Conservation (phyloP, 768 basidiomycete species). For the Strobilomyces confusus region DNA sequence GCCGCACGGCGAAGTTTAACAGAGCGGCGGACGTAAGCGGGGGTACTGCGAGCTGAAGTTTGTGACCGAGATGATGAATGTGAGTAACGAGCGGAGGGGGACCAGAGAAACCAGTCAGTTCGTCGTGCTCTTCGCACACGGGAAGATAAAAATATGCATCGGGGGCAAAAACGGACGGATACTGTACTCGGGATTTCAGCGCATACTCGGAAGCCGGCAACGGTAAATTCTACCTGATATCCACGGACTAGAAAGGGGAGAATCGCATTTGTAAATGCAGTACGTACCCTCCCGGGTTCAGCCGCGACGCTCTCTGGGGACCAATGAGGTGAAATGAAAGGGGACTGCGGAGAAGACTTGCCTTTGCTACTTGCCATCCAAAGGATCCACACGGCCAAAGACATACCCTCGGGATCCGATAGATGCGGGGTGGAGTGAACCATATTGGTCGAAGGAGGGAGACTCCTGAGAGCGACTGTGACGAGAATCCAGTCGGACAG, state of each 20-base stretch:
- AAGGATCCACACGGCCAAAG: conserved; percentile 42
- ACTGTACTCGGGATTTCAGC: conserved; percentile 27
- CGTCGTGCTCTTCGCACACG: conserved; percentile 27
- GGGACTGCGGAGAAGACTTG: conserved; percentile 15
- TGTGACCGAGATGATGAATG: conserved; percentile 39
- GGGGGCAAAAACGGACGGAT: conserved; percentile 40
- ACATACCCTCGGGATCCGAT: conserved; percentile 33
- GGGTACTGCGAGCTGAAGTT: conserved; percentile 39
- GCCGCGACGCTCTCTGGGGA: conserved; percentile 30
- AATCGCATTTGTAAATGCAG: conserved; percentile 29
- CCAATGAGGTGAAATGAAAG: conserved; percentile 11
- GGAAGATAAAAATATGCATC: conserved; percentile 44
- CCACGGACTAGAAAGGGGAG: conserved; percentile 41
- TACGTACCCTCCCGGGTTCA: conserved; percentile 29
- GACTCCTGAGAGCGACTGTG: conserved; percentile 11
- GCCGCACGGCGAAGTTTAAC: conserved; percentile 33
- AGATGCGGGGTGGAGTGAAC: conserved; percentile 16
- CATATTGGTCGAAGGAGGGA: not conserved
- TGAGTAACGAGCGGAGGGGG: conserved; percentile 31
- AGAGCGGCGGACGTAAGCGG: conserved; percentile 39
- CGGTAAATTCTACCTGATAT: conserved; percentile 32
- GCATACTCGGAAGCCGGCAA: not conserved
- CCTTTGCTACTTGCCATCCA: conserved; percentile 45
- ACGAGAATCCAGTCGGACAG: conserved; percentile 28
- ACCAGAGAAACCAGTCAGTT: conserved; percentile 26